Conservation (phyloP, 305 asterid species). For the Nicotiana rustica region DNA sequence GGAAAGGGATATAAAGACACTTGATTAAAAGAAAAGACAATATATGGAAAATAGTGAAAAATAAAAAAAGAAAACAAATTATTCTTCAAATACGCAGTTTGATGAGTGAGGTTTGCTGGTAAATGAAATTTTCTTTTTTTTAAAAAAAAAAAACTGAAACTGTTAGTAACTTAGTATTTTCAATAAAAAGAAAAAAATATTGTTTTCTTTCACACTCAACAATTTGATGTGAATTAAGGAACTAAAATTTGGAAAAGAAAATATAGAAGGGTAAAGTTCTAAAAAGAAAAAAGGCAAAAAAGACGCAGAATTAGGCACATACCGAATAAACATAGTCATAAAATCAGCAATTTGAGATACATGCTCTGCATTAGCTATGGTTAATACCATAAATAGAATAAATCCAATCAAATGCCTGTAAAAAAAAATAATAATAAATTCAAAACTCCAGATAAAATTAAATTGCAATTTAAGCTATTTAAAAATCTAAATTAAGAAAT, state of each 20-base stretch:
- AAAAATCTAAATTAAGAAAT: no score
- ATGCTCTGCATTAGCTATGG: slow-evolving; percentile 63
- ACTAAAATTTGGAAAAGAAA: no score
- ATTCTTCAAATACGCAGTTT: no score
- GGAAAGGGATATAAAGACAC: neutral
- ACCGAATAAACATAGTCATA: slow-evolving; percentile 76
- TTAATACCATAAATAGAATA: slow-evolving; percentile 70
- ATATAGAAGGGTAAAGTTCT: neutral
- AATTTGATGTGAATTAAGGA: no score
- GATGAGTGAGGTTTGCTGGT: no score
- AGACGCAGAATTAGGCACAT: slow-evolving; percentile 25
- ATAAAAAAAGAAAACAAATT: no score
- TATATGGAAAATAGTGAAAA: neutral
- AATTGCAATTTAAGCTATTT: neutral
- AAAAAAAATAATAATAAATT: neutral
- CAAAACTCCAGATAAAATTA: neutral
- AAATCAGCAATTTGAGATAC: slow-evolving; percentile 80
- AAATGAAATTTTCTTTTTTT: no score
- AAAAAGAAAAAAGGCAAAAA: neutral
- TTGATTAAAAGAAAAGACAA: neutral
- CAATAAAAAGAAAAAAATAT: no score
- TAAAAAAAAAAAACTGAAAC: no score
- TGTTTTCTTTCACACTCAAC: neutral
- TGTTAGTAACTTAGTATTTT: no score
- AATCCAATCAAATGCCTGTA: slow-evolving; percentile 94